Conservation (phyloP, 495 filamentous ascomycete genomes). For the Penicillium cinerascens region DNA sequence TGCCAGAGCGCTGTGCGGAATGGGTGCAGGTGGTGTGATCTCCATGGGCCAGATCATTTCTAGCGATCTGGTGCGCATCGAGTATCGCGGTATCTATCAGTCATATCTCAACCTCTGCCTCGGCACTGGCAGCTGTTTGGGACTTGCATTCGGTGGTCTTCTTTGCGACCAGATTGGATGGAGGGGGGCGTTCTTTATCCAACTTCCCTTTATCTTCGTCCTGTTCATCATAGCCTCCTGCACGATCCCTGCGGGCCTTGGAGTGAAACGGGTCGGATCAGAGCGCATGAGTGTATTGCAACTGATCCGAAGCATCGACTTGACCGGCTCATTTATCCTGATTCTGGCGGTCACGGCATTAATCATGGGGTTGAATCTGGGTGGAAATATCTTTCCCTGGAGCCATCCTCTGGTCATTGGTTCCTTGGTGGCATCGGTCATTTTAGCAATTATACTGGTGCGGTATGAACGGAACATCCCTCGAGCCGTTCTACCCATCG, state of each 20-base stretch:
- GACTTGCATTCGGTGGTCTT: conserved; percentile 68
- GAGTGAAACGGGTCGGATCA: conserved; percentile 47
- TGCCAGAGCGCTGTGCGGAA: conserved; percentile 67
- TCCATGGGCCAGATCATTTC: conserved; percentile 70
- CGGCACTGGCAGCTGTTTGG: conserved; percentile 60
- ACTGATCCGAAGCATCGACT: conserved; percentile 64
- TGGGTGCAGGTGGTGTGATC: conserved; percentile 71
- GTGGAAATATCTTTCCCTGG: conserved; percentile 76
- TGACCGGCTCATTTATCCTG: conserved; percentile 61
- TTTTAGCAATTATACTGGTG: conserved; percentile 57
- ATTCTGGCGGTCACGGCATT: conserved; percentile 61
- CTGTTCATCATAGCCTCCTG: conserved; percentile 53
- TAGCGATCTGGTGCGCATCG: conserved; percentile 71
- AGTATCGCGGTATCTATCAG: conserved; percentile 71
- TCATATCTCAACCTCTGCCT: conserved; percentile 71
- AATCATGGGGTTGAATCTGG: conserved; percentile 72
- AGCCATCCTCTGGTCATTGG: conserved; percentile 63
- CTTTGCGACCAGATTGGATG: conserved; percentile 73
- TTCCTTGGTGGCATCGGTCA: conserved; percentile 54
- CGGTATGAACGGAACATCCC: conserved; percentile 57
- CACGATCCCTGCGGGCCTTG: conserved; percentile 59
- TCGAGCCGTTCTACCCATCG: conserved; percentile 69
- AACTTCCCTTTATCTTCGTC: conserved; percentile 61
- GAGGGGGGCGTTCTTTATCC: conserved; percentile 67
- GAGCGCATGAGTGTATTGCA: conserved; percentile 48